phyloP scores from a whole-genome alignment of 2,329 filamentous ascomycete species.

The Magnaporthiopsis incrustans region DNA sequence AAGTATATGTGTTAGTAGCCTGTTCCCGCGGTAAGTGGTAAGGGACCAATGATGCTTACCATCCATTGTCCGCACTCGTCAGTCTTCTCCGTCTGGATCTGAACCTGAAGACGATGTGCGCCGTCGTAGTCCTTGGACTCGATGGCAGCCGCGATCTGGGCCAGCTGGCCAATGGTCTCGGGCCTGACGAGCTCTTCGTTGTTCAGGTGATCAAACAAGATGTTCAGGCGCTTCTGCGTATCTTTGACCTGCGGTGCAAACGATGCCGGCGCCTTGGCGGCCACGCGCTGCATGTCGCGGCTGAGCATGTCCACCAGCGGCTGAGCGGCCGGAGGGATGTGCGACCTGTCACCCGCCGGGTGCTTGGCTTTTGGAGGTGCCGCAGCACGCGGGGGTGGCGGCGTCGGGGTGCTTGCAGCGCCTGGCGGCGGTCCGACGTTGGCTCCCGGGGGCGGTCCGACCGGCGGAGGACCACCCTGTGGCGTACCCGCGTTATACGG shows the following conservation, averaged over 20 bases:
- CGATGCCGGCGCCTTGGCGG: conserved; percentile 72
- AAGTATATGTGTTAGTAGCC: neutral
- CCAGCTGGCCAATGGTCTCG: conserved; percentile 63
- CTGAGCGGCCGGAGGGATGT: conserved; percentile 72
- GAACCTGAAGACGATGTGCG: conserved; percentile 61
- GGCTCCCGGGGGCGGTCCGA: conserved; percentile 32
- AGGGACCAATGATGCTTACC: conserved; percentile 43
- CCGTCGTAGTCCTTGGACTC: conserved; percentile 60
- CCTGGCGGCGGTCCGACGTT: conserved; percentile 28
- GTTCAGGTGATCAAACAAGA: conserved; percentile 96
- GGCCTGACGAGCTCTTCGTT: conserved; percentile 84
- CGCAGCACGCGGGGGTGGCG: conserved; percentile 36
- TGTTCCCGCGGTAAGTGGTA: neutral
- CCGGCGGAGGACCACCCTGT: conserved; percentile 28
- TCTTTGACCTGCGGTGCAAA: conserved; percentile 88
- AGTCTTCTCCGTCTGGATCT: conserved; percentile 68
- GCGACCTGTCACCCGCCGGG: conserved; percentile 78
- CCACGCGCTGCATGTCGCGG: conserved; percentile 82
- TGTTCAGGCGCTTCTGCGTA: conserved; percentile 83
- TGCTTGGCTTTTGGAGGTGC: conserved; percentile 54
- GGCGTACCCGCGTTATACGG: conserved; percentile 35
- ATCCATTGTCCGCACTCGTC: conserved; percentile 84
- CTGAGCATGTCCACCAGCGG: conserved; percentile 74
- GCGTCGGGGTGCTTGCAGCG: conserved; percentile 37
- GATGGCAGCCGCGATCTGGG: conserved; percentile 56